Evolutionary conservation across 257 asterid species (phyloP), one percentile per base, ranked within the genome.

Genomic region (Solanum tarijense): DNA sequence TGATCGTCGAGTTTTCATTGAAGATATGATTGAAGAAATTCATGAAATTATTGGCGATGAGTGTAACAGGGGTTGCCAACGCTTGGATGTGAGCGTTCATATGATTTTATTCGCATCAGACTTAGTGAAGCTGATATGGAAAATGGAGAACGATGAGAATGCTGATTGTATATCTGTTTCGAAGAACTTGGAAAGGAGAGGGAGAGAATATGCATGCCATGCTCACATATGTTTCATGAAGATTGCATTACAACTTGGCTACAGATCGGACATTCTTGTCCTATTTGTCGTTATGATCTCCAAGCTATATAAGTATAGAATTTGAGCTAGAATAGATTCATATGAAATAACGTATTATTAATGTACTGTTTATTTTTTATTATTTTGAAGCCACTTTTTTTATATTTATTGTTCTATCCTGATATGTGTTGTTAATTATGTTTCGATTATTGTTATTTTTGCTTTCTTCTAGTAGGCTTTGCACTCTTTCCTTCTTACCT

Each of bases 161-260:
- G 14, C 8, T 18, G 31, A 12, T 5, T 85, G 88, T 85, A 2
- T 76, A 85, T 85, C 18, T 69, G 88, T 25, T 31, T 68, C 6
- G 83, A 85, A 16, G 11, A 27, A 20, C 74, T 85, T 39, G 29
- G 23, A 6, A 55, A 20, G 27, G 48, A 52, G 27, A n/a, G 29
- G 7, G 38, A 60, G 25, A 10, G 27, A 14, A 65, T 65, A 14
- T n/a, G 34, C 29, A 65, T 65, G 72, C 34, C 72, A 1, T 89
- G 89, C 25, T 52, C 29, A 4, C 91, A 89, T 46, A 13, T 68
- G 34, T 89, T 87, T 66, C 89, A 89, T 41, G 73, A 66, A 7
- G 18, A 55, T 5, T 89, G 91, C 87, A 48, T 87, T 66, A 23
- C 9, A 4, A 48, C 35, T 16, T 89, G 91, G 89, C 55, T 89